Percentiles rank a stretch among this genome's conserved stretches.
phyloP scores from a whole-genome alignment of 2,329 filamentous ascomycete species.

The Immersiporthe knoxdaviesiana region DNA sequence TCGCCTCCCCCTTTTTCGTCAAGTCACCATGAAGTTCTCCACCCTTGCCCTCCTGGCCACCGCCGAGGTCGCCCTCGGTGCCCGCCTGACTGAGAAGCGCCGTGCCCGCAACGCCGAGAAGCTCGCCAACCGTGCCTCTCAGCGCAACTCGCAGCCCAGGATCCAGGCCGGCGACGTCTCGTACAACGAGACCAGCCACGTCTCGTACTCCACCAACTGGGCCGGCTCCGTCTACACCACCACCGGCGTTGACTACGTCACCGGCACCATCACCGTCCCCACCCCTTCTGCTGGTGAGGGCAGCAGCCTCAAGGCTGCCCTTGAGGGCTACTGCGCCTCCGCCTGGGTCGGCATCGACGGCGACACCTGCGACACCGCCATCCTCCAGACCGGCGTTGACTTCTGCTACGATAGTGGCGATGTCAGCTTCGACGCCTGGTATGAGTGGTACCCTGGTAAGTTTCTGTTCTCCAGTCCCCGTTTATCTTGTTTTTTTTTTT shows the following conservation, averaged over 20 bases:
- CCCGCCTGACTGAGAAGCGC: conserved; percentile 46
- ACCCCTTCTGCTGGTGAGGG: conserved; percentile 46
- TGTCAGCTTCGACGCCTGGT: conserved; percentile 58
- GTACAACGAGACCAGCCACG: conserved; percentile 19
- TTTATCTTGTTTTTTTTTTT: neutral
- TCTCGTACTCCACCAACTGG: conserved; percentile 50
- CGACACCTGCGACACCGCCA: conserved; percentile 56
- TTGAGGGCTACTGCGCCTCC: conserved; percentile 42
- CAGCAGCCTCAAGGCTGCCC: conserved; percentile 36
- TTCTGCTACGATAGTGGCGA: conserved; percentile 50
- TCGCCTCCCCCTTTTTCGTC: neutral
- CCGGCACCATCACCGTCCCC: conserved; percentile 57
- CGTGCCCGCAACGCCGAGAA: conserved; percentile 36
- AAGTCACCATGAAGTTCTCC: conserved; percentile 51
- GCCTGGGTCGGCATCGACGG: conserved; percentile 67
- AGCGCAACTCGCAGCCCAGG: conserved; percentile 18
- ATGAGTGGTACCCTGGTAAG: conserved; percentile 61
- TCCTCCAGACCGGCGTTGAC: conserved; percentile 62
- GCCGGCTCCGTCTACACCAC: conserved; percentile 58
- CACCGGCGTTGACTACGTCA: conserved; percentile 53
- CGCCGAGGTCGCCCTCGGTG: conserved; percentile 42
- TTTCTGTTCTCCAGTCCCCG: conserved; percentile 41
- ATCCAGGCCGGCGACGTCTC: conserved; percentile 15
- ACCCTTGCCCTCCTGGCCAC: conserved; percentile 44
- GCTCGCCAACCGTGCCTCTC: conserved; percentile 13